Base-by-base conservation (phyloP, 208 protist species). In the Angomonas deanei region DNA sequence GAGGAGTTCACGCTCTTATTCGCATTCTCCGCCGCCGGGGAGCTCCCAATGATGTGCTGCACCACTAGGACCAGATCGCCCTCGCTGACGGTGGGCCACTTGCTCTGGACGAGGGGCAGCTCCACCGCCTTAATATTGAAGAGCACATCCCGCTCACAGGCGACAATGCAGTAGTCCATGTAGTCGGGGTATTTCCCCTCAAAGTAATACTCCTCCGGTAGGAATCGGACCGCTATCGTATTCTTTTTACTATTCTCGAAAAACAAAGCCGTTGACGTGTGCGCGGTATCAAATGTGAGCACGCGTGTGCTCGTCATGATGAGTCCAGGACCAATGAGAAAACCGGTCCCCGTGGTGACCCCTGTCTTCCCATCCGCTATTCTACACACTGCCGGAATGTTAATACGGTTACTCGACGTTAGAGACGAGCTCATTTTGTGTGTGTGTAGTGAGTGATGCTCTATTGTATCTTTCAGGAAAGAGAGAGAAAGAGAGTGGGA, bases 121-220 rank as follows among this genome's bases (percentile, higher is more conserved):
- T 75, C 64, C 0, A 92, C 87, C 3, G 92, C 89, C 10, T 64
- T 82, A 10, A 93, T 77, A 55, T 97, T 85, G 38, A 78, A 60
- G 46, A 97, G 72, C 5, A 71, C 72, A 1, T 64, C 61, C 68
- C 84, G 67, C 24, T 95, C 87, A 64, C 86, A 91, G 2, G 77
- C 78, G n/a, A 97, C 75, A 50, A 97, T 57, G 66, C 85, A 94
- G 82, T 97, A 97, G 50, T 94, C 84, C 76, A 96, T 87, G 71
- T 93, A 80, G 8, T 86, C 83, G 11, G 92, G 92, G 65, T 88
- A 93, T 26, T 69, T 63, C 0, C 86, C 79, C 15, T 77, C 57
- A 55, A 97, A 96, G 61, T 80, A 97, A 56, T 78, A 78, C 38
- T 77, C 60, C 34, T 86, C 53, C 2, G 92, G 92, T 49, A 85